phyloP scores from a whole-genome alignment of 805 yeast species.

The Lipomyces japonicus region DNA sequence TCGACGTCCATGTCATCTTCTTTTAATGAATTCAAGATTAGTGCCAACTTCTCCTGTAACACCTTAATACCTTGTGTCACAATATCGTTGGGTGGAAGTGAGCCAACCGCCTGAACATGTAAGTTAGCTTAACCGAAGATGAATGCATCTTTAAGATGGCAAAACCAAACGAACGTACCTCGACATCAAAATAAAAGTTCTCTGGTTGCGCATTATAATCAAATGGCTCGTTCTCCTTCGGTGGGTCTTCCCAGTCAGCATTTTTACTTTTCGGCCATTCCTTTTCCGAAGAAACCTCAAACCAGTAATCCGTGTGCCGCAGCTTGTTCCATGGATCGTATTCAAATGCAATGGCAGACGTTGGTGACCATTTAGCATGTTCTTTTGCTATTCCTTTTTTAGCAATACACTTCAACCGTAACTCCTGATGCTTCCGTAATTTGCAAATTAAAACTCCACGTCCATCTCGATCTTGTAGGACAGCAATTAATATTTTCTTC shows the following conservation, averaged over 20 bases:
- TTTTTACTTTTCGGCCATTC: conserved; percentile 94
- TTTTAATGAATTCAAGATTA: conserved; percentile 64
- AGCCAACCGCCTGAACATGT: conserved; percentile 65
- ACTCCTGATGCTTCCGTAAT: conserved; percentile 86
- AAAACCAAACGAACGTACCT: conserved; percentile 34
- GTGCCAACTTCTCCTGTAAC: conserved; percentile 85
- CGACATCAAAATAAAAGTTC: conserved; percentile 82
- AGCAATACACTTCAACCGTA: conserved; percentile 86
- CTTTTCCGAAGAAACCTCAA: conserved; percentile 75
- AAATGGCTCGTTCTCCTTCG: conserved; percentile 60
- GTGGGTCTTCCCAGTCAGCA: conserved; percentile 84
- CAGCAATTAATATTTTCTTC: not conserved
- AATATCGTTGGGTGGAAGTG: conserved; percentile 83
- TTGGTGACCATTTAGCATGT: conserved; percentile 98
- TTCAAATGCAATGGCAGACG: conserved; percentile 92
- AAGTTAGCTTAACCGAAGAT: not conserved
- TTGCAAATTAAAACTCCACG: conserved; percentile 91
- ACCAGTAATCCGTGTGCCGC: conserved; percentile 95
- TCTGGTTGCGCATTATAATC: conserved; percentile 80
- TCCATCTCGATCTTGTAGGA: conserved; percentile 53
- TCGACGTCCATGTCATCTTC: conserved; percentile 25
- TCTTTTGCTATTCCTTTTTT: conserved; percentile 64
- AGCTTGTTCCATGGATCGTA: conserved; percentile 99
- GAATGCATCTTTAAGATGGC: not conserved
- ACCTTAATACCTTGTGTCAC: conserved; percentile 79